Conservation (phyloP, 176 grass and related monocot genomes). For the Coix lacrymajobi region DNA sequence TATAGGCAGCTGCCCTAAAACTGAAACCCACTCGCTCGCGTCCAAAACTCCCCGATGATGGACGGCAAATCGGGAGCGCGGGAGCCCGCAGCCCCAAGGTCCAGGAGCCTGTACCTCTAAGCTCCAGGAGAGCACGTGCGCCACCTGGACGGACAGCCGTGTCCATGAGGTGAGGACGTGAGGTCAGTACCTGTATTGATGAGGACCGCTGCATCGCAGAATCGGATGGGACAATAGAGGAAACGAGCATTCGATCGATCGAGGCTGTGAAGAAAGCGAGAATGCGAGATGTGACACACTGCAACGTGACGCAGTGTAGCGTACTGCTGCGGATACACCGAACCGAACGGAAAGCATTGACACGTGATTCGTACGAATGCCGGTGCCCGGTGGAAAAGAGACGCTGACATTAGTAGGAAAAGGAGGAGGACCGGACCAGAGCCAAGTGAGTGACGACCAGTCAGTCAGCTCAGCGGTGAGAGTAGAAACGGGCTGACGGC, state of each 20-base stretch:
- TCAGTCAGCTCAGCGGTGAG: neutral
- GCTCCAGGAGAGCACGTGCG: neutral
- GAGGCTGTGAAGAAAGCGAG: neutral
- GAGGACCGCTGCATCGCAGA: neutral
- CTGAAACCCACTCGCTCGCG: neutral
- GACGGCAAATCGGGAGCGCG: neutral
- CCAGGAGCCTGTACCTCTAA: neutral
- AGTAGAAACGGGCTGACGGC: slow-evolving; percentile 4
- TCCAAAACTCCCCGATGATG: neutral
- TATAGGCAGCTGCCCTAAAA: neutral
- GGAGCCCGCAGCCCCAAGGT: neutral
- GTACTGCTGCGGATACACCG: neutral
- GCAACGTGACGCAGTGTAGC: neutral
- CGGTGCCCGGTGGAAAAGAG: neutral
- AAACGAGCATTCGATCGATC: neutral
- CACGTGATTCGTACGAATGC: neutral
- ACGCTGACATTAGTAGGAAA: neutral
- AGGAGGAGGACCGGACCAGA: neutral
- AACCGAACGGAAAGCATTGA: neutral
- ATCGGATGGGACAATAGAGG: neutral
- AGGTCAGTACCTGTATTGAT: neutral
- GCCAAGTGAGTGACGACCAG: neutral
- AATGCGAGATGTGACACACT: neutral
- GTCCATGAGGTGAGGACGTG: neutral
- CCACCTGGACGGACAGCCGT: slow-evolving; percentile 9